Evolutionary conservation across 768 basidiomycete species (phyloP).

Genomic region (Pleurotus pulmonarius): DNA sequence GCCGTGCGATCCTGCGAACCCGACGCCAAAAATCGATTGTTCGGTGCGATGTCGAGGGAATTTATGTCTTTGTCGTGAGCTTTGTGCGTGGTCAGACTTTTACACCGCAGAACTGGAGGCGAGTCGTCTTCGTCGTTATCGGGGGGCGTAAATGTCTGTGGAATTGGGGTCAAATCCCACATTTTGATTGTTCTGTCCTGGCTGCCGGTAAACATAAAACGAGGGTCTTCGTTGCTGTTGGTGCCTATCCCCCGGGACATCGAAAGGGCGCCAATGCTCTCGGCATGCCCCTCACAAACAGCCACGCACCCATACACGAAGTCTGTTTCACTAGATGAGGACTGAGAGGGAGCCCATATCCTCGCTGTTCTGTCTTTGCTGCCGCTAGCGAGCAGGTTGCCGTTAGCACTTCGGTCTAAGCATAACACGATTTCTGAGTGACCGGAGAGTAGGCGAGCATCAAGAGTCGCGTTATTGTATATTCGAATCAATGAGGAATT

Average conservation of each 20-base stretch:
- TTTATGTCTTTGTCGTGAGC: constrained; percentile 99
- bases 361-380: constrained; percentile 90
- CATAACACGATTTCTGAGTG: constrained; percentile 91
- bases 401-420: constrained; percentile 65
- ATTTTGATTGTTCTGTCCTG: constrained; percentile 98
- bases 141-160: constrained; percentile 19
- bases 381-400: constrained; percentile 79
- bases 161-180: constrained; percentile 81
- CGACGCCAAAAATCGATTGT: constrained; percentile 83
- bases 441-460: constrained; percentile 83
- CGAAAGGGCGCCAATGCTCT: constrained; percentile 88
- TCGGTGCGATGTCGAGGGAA: constrained; percentile 87
- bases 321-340: constrained; percentile 13
- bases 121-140: constrained; percentile 9
- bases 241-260: constrained; percentile 52
- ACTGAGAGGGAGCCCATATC: constrained; percentile 61
- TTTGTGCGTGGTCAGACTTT: constrained; percentile 79
- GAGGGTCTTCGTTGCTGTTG: constrained; percentile 25
- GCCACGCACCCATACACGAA: constrained; percentile 77
- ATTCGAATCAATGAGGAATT: constrained; percentile 94
- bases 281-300: constrained; percentile 90
- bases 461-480: constrained; percentile 72
- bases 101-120: constrained; percentile 45
- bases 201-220: constrained; percentile 91
- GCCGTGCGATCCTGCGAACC: constrained; percentile 96